These are phyloP conservation scores for Cochlearia excelsa DNA, from an alignment of 345 rosid species.

Conservation along the genomic window DNA sequence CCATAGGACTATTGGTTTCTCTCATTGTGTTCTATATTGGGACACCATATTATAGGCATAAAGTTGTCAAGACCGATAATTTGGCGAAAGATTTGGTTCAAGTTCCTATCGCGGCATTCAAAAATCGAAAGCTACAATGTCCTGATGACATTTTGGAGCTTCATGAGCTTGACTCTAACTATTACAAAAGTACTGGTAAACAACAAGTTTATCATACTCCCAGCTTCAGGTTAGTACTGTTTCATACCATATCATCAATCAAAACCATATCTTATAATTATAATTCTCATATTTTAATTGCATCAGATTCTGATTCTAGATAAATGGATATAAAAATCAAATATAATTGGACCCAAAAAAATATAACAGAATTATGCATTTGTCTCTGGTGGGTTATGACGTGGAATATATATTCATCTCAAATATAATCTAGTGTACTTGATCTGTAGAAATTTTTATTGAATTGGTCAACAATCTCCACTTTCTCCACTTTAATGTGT, in stretches of 20 bases:
- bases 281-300: too few species aligned
- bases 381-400: conserved; percentile 18
- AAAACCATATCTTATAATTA: background rate
- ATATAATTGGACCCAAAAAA: background rate
- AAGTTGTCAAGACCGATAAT: conserved; percentile 53
- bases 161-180: conserved; percentile 56
- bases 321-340: conserved; percentile 2
- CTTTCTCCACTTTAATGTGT: conserved; percentile 25
- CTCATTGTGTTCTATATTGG: conserved; percentile 69
- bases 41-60: conserved; percentile 81
- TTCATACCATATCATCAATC: conserved; percentile 4
- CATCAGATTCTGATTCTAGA: conserved; percentile 17
- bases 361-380: conserved; percentile 10
- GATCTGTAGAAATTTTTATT: conserved; percentile 21
- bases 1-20: conserved; percentile 66
- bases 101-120: conserved; percentile 56
- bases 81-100: conserved; percentile 57
- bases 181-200: conserved; percentile 55
- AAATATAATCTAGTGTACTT: conserved; percentile 2
- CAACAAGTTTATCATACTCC: conserved; percentile 65
- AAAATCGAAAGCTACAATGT: conserved; percentile 51
- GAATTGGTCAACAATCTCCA: conserved; percentile 28
- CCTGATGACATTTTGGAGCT: conserved; percentile 52
- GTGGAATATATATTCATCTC: conserved; percentile 14
- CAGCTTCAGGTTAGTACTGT: conserved; percentile 49